Percentiles rank a stretch among this genome's conserved stretches.
These are phyloP conservation scores for Auriscalpium orientale DNA, from an alignment of 768 basidiomycete species.

Conservation along the genomic window DNA sequence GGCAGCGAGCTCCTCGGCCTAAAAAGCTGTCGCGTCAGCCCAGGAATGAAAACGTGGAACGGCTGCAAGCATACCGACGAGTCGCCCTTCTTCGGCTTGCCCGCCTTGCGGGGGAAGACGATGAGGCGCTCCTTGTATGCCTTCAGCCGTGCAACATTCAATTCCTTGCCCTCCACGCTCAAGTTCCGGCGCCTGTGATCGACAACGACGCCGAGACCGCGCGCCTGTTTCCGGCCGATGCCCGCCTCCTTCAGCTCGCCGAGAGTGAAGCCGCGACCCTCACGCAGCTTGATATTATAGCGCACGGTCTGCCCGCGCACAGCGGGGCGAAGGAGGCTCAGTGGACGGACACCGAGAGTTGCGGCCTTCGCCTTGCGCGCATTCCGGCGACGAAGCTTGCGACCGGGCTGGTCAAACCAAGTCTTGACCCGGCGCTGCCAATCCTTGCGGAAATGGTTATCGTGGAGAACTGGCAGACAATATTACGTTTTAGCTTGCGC, in stretches of 20 bases:
- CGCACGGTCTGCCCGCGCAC: conserved; percentile 94
- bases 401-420: conserved; percentile 99
- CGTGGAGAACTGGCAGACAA: conserved; percentile 63
- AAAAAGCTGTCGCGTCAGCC: conserved; percentile 1
- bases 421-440: conserved; percentile 96
- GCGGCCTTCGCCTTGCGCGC: conserved; percentile 91
- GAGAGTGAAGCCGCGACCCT: conserved; percentile 94
- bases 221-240: conserved; percentile 87
- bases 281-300: conserved; percentile 96
- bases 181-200: conserved; percentile 96
- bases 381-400: conserved; percentile 90
- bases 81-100: conserved; percentile 95
- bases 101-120: conserved; percentile 93
- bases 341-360: conserved; percentile 84
- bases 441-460: conserved; percentile 97
- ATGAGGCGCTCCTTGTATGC: conserved; percentile 90
- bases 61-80: conserved; percentile 56
- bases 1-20: conserved; percentile 81
- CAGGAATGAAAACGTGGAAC: background rate
- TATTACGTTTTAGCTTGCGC: conserved; percentile 2
- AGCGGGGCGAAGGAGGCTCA: conserved; percentile 88
- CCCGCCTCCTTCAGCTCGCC: conserved; percentile 95
- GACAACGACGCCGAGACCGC: conserved; percentile 87
- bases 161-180: conserved; percentile 91
- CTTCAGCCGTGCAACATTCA: conserved; percentile 91